phyloP scores from a whole-genome alignment of 2,329 filamentous ascomycete species.

The Fusarium drepaniforme region DNA sequence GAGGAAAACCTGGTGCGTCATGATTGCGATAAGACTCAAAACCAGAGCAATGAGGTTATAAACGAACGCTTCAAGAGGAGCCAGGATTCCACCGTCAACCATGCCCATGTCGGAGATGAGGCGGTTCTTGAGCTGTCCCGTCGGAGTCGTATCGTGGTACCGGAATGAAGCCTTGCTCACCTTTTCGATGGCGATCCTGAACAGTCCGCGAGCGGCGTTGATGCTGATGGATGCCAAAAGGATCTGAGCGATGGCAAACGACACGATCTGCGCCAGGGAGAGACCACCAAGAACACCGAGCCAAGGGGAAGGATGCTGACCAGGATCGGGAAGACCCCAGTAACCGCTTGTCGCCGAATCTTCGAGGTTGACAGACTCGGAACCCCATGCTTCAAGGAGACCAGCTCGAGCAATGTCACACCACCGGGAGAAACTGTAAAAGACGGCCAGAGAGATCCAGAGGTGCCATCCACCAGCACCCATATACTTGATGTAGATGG shows the following conservation, averaged over 20 bases:
- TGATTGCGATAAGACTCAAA: constrained; percentile 82
- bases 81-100: constrained; percentile 86
- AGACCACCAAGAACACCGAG: constrained; percentile 77
- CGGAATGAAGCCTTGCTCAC: constrained; percentile 87
- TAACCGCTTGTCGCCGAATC: constrained; percentile 17
- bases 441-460: constrained; percentile 75
- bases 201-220: constrained; percentile 80
- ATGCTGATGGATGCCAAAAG: constrained; percentile 84
- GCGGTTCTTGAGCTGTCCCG: constrained; percentile 91
- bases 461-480: constrained; percentile 81
- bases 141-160: constrained; percentile 91
- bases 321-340: constrained; percentile 69
- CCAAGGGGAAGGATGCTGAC: constrained; percentile 78
- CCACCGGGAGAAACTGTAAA: constrained; percentile 73
- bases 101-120: constrained; percentile 92
- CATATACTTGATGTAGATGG: constrained; percentile 88
- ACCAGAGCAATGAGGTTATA: constrained; percentile 79
- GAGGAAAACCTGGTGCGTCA: constrained; percentile 81
- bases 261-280: constrained; percentile 69
- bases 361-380: constrained; percentile 57
- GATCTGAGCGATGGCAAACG: constrained; percentile 72
- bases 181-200: constrained; percentile 76
- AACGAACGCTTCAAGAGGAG: constrained; percentile 77
- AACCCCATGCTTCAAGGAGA: constrained; percentile 90
- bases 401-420: constrained; percentile 77